Conservation (phyloP, 2,329 filamentous ascomycete genomes). For the Claviceps digitariae region DNA sequence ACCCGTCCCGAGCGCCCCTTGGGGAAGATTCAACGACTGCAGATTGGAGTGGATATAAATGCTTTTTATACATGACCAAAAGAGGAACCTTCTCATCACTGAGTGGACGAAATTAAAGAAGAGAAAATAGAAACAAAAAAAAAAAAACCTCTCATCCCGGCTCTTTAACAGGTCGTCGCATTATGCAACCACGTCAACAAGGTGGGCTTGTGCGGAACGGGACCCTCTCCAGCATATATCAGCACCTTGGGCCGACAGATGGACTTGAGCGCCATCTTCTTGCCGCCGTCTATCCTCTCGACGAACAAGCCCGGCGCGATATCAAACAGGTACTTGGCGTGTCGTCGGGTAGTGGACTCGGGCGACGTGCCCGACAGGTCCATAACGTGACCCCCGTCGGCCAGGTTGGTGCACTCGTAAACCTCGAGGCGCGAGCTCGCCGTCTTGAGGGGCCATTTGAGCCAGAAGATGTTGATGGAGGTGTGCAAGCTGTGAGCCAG, state of each 20-base stretch:
- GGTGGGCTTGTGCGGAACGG: constrained; percentile 17
- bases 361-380: constrained; percentile 18
- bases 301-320: constrained; percentile 24
- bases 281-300: constrained; percentile 20
- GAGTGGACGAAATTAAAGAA: background rate
- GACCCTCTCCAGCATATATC: constrained; percentile 15
- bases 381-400: constrained; percentile 16
- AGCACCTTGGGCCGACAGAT: constrained; percentile 22
- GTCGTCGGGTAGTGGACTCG: constrained; percentile 15
- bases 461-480: constrained; percentile 19
- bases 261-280: constrained; percentile 19
- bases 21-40: background rate
- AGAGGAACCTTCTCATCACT: background rate
- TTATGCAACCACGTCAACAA: constrained; percentile 18
- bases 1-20: background rate
- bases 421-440: constrained; percentile 22
- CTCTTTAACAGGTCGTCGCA: constrained; percentile 2
- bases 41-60: background rate
- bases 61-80: background rate
- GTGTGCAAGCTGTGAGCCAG: constrained; percentile 24
- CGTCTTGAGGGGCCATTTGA: constrained; percentile 24
- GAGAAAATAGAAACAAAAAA: background rate
- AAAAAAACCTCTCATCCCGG: background rate
- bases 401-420: constrained; percentile 24
- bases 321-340: constrained; percentile 23